Conservation (phyloP, 345 rosid genomes). For the Eutrema heterophyllum region DNA sequence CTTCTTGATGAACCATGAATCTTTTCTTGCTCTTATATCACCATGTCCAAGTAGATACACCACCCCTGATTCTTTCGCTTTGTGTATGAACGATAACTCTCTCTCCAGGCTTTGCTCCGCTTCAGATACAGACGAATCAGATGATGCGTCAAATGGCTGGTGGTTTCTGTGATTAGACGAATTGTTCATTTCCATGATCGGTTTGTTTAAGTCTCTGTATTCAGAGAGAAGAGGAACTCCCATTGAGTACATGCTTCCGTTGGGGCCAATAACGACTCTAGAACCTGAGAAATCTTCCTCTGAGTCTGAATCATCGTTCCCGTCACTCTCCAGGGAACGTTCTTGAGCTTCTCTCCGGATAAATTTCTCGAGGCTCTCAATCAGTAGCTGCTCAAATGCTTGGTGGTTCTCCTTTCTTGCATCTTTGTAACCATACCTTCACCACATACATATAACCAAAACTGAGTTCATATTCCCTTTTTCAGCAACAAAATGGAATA, state of each 20-base stretch:
- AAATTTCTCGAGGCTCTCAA: conserved; percentile 96
- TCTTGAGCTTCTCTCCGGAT: conserved; percentile 96
- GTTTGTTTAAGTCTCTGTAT: conserved; percentile 35
- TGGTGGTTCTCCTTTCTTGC: conserved; percentile 94
- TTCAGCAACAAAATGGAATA: background rate
- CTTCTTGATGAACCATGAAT: conserved; percentile 97
- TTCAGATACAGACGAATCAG: conserved; percentile 41
- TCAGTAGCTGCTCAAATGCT: conserved; percentile 88
- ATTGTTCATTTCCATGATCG: conserved; percentile 53
- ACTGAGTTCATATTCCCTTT: background rate
- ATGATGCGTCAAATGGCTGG: conserved; percentile 27
- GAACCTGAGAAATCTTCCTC: conserved; percentile 52
- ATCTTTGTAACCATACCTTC: conserved; percentile 97
- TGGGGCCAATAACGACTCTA: conserved; percentile 78
- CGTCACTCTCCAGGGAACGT: conserved; percentile 84
- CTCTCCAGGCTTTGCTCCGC: conserved; percentile 87
- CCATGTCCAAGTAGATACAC: conserved; percentile 99
- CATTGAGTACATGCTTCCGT: conserved; percentile 88
- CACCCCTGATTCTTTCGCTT: conserved; percentile 91
- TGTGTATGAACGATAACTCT: conserved; percentile 86
- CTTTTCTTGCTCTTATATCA: conserved; percentile 92
- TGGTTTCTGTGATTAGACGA: conserved; percentile 26
- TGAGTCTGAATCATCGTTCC: conserved; percentile 59
- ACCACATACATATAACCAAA: background rate
- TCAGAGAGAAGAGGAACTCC: conserved; percentile 81